These are phyloP conservation scores for Paramecium sonneborni DNA, from an alignment of 73 alveolate species.

Conservation along the genomic window DNA sequence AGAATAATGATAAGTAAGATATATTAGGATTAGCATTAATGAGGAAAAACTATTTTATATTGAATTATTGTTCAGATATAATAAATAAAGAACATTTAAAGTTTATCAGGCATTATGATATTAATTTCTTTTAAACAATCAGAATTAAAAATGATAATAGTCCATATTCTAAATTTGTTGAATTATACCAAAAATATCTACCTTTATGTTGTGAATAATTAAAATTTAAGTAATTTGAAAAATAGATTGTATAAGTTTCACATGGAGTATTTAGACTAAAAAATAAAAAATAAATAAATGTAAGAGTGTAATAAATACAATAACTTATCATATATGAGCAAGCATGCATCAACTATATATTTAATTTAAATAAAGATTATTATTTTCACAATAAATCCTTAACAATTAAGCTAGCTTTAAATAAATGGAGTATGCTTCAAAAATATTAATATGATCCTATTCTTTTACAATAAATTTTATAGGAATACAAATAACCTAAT, in stretches of 20 bases:
- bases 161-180: neutral
- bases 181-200: neutral
- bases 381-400: neutral
- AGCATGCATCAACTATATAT: neutral
- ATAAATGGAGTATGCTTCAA: neutral
- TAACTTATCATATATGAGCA: neutral
- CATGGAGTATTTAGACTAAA: neutral
- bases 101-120: neutral
- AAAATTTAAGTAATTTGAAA: neutral
- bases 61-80: neutral
- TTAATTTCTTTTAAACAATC: neutral
- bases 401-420: neutral
- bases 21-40: neutral
- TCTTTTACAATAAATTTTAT: neutral
- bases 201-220: neutral
- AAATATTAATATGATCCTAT: neutral
- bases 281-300: neutral
- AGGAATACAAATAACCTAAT: neutral
- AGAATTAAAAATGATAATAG: neutral
- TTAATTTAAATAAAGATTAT: neutral
- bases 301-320: neutral
- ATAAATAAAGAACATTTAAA: neutral
- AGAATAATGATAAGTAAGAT: neutral
- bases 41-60: neutral
- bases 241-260: neutral